phyloP scores from a whole-genome alignment of 2,329 filamentous ascomycete genomes.

The Aureobasidium melanogenum region DNA sequence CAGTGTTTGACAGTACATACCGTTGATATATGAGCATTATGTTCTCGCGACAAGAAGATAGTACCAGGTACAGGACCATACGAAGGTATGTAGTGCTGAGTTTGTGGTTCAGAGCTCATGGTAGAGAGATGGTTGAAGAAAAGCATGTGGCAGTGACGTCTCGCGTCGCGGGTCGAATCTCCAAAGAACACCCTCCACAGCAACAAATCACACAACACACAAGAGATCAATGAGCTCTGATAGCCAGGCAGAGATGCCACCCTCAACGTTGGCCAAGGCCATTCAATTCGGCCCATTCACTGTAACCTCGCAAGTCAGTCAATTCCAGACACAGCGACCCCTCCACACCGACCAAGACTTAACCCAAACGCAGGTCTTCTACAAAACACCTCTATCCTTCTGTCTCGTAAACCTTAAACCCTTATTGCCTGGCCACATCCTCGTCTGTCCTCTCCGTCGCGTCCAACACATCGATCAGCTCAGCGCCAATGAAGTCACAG shows the following conservation, averaged over 20 bases:
- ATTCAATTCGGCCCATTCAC: conserved; percentile 69
- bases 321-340: neutral
- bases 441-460: conserved; percentile 69
- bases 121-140: neutral
- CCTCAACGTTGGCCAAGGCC: conserved; percentile 21
- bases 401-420: conserved; percentile 94
- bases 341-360: conserved; percentile 15
- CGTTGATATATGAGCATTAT: neutral
- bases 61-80: too few relatives aligned
- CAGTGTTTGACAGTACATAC: neutral
- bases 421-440: conserved; percentile 83
- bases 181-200: neutral
- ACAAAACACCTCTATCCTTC: conserved; percentile 69
- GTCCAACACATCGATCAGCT: conserved; percentile 65
- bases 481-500: conserved; percentile 60
- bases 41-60: neutral
- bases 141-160: neutral
- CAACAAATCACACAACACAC: neutral
- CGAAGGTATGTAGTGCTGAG: too few relatives aligned
- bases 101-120: neutral
- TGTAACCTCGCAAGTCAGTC: conserved; percentile 60
- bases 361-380: conserved; percentile 61
- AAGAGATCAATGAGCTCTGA: neutral
- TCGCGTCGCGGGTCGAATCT: neutral
- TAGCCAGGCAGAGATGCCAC: conserved; percentile 12